Percentiles rank a stretch among this genome's conserved stretches.
These are phyloP conservation scores for Osmanthus fragrans DNA, from an alignment of 257 asterid genomes.

Conservation along the genomic window DNA sequence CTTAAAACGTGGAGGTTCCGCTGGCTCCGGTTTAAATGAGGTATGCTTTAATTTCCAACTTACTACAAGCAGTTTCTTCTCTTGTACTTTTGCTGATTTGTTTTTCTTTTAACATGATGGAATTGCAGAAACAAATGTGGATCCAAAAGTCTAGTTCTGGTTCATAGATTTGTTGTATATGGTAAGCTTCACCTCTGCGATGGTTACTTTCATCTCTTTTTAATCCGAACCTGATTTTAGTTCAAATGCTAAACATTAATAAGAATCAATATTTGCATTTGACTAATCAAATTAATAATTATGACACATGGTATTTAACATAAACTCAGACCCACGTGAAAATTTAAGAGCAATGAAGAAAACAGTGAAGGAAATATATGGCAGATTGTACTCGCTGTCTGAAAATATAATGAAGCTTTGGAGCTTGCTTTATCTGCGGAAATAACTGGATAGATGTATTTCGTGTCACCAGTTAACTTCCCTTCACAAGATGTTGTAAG, in stretches of 20 bases:
- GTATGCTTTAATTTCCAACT: conserved; percentile 36
- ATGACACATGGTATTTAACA: not conserved
- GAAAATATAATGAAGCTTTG: not conserved
- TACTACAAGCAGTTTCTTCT: conserved; percentile 3
- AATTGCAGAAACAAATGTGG: conserved; percentile 92
- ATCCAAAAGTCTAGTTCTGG: conserved; percentile 93
- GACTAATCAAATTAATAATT: not conserved
- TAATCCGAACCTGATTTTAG: not conserved
- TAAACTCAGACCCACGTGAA: not conserved
- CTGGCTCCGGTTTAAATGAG: conserved; percentile 66
- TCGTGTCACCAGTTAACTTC: not conserved
- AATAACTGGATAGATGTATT: not conserved
- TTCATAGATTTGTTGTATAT: conserved; percentile 49
- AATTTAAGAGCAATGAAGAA: not conserved
- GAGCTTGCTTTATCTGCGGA: not conserved
- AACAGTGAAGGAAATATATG: not conserved
- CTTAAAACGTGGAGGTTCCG: conserved; percentile 64
- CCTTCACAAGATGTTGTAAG: not conserved
- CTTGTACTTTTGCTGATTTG: not conserved
- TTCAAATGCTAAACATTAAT: not conserved
- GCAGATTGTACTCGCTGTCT: not conserved
- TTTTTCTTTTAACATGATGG: not conserved
- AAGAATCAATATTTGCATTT: not conserved
- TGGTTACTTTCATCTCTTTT: conserved; percentile 14
- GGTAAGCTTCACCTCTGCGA: conserved; percentile 45